Conservation (phyloP, 148 eudicot genomes). For the Cornus kousa region DNA sequence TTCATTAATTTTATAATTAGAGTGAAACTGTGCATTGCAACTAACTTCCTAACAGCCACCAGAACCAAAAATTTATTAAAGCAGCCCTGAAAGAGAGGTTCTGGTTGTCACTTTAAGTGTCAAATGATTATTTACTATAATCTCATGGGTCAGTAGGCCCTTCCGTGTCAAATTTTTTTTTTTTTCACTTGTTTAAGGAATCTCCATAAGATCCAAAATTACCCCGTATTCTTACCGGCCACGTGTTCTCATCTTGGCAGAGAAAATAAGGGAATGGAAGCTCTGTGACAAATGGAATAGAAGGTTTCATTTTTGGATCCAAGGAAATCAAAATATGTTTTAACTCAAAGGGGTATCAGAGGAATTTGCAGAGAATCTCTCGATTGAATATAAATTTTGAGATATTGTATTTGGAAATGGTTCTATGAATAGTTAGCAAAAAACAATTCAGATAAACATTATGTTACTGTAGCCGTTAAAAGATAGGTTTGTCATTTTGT, state of each 20-base stretch:
- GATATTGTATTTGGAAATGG: conserved; percentile 6
- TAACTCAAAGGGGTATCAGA: neutral
- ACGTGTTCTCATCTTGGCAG: neutral
- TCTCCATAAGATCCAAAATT: neutral
- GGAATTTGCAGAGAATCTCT: conserved; percentile 38
- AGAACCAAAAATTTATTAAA: neutral
- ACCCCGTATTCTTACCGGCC: neutral
- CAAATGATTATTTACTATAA: neutral
- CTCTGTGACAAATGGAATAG: conserved; percentile 25
- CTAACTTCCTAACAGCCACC: neutral
- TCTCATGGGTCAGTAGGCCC: neutral
- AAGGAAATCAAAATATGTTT: conserved; percentile 12
- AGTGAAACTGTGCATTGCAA: too few species aligned
- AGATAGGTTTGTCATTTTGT: conserved; percentile 35
- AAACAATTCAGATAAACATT: conserved; percentile 17
- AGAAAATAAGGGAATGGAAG: neutral
- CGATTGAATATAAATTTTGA: conserved; percentile 7
- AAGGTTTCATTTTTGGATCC: conserved; percentile 41
- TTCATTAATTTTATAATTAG: too few species aligned
- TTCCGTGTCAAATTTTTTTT: too few species aligned
- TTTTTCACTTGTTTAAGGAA: too few species aligned
- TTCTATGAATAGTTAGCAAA: neutral
- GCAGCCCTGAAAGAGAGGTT: neutral
- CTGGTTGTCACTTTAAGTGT: neutral
- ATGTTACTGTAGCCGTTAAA: conserved; percentile 14